These are phyloP conservation scores for Graphium sp. DNA, from an alignment of 2,329 filamentous ascomycete genomes.

Conservation along the genomic window DNA sequence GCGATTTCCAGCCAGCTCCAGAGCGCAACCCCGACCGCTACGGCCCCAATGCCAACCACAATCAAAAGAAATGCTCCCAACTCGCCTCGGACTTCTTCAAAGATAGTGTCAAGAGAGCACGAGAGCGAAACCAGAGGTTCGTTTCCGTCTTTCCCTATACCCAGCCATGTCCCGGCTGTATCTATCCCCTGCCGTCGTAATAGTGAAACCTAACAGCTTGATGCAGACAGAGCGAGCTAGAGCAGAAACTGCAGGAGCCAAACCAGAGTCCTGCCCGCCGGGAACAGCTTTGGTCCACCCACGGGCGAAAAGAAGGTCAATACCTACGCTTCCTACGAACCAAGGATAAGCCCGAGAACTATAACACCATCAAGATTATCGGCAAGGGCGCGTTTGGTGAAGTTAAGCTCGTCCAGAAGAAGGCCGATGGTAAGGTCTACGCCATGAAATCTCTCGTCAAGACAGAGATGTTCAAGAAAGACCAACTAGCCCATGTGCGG, in stretches of 20 bases:
- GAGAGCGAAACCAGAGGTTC: conserved; percentile 86
- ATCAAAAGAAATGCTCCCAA: conserved; percentile 53
- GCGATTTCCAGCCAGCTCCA: conserved; percentile 62
- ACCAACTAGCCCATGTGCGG: conserved; percentile 92
- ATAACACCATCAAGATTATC: conserved; percentile 92
- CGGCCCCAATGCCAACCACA: conserved; percentile 45
- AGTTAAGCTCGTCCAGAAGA: conserved; percentile 93
- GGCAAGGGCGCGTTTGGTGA: conserved; percentile 98
- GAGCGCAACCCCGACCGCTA: conserved; percentile 78
- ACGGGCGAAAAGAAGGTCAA: conserved; percentile 76
- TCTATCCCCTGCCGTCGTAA: conserved; percentile 1
- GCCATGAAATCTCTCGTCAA: conserved; percentile 98
- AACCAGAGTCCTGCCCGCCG: conserved; percentile 60
- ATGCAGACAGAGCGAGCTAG: conserved; percentile 85
- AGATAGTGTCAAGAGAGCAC: conserved; percentile 89
- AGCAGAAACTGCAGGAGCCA: conserved; percentile 66
- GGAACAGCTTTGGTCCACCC: conserved; percentile 69
- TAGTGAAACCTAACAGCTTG: too few relatives aligned
- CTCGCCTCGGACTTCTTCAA: conserved; percentile 88
- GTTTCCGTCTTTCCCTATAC: neutral
- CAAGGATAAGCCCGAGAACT: conserved; percentile 86
- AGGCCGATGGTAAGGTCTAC: conserved; percentile 91
- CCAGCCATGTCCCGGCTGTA: too few relatives aligned
- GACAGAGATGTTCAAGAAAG: conserved; percentile 99
- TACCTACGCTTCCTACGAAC: conserved; percentile 90